These are phyloP conservation scores for Alternaria arborescens DNA, from an alignment of 2,329 filamentous ascomycete species.

Conservation along the genomic window DNA sequence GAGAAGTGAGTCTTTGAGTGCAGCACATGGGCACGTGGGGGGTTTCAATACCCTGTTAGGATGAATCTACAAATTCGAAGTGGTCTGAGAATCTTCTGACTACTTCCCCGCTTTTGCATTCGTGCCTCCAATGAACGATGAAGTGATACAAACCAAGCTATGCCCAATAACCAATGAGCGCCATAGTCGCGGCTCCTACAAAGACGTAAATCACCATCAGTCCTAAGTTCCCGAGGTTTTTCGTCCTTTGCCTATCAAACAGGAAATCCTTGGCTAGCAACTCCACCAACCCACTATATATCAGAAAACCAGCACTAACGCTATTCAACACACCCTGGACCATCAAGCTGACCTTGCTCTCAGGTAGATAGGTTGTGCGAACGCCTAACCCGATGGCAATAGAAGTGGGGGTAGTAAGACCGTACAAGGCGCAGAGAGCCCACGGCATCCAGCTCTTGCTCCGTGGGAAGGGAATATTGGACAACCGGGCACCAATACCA, in stretches of 20 bases:
- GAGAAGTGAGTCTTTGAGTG: not conserved
- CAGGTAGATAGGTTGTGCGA: slow-evolving; percentile 5
- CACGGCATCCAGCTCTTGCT: slow-evolving; percentile 7
- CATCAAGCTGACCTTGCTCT: slow-evolving; percentile 4
- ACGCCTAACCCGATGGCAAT: slow-evolving; percentile 7
- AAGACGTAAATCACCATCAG: slow-evolving; percentile 7
- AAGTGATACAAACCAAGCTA: not conserved
- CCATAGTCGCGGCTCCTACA: slow-evolving; percentile 7
- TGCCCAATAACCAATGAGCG: slow-evolving; percentile 10
- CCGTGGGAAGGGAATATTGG: not conserved
- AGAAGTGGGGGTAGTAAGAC: slow-evolving; percentile 5
- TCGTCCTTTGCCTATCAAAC: slow-evolving; percentile 12
- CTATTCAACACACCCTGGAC: slow-evolving; percentile 11
- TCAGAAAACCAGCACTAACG: slow-evolving; percentile 10
- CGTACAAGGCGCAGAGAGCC: slow-evolving; percentile 8
- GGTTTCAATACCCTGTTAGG: not conserved
- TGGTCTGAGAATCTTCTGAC: not conserved
- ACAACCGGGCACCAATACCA: slow-evolving; percentile 8
- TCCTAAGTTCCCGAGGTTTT: not conserved
- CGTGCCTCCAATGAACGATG: not conserved
- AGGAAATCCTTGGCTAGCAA: slow-evolving; percentile 12
- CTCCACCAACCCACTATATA: slow-evolving; percentile 11
- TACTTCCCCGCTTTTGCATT: not conserved
- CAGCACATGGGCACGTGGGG: not conserved
- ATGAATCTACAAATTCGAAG: not conserved